Conservation (phyloP, 306 rosid species). For the Citrullus mucosospermus region DNA sequence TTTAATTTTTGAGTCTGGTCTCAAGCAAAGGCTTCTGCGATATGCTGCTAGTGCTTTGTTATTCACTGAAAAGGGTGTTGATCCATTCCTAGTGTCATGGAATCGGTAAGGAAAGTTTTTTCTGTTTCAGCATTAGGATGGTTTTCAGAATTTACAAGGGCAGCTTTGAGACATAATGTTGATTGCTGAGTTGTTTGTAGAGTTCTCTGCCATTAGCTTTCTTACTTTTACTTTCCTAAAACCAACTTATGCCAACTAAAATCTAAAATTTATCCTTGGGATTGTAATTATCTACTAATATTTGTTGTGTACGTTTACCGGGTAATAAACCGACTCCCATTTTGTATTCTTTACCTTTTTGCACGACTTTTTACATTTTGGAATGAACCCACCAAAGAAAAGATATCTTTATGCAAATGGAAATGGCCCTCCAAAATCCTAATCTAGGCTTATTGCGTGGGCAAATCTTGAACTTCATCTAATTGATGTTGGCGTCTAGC, state of each 20-base stretch:
- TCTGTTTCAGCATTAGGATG: neutral
- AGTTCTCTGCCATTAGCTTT: neutral
- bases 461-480: neutral
- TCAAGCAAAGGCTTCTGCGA: slow-evolving; percentile 71
- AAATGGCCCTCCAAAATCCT: neutral
- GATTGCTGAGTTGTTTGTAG: neutral
- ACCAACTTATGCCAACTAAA: neutral
- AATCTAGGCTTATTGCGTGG: neutral
- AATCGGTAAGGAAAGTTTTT: slow-evolving; percentile 49
- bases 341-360: neutral
- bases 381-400: neutral
- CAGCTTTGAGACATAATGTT: neutral
- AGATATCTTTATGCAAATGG: neutral
- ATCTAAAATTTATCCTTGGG: neutral
- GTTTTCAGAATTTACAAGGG: neutral
- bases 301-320: neutral
- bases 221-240: neutral
- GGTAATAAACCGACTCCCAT: neutral
- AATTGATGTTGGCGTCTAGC: neutral
- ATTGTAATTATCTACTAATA: neutral
- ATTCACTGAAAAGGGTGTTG: slow-evolving; percentile 86
- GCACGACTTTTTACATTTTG: neutral
- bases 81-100: slow-evolving; percentile 93
- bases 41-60: slow-evolving; percentile 91
- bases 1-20: slow-evolving; percentile 83